Conservation (phyloP, 2,329 filamentous ascomycete genomes). For the Xylariaceae sp. region DNA sequence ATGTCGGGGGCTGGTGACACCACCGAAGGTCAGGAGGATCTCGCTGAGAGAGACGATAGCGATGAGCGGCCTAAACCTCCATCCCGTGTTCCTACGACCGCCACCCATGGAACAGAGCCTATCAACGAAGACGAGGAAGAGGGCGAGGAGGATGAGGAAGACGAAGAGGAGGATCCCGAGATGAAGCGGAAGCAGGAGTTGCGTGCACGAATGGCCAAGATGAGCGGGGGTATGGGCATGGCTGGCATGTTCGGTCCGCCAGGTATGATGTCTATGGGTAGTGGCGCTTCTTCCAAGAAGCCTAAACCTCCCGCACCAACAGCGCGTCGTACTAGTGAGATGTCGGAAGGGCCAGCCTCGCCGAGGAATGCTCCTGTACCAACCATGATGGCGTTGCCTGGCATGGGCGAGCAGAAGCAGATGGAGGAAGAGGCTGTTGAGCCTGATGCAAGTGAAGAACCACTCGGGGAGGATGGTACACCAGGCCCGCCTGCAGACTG, state of each 20-base stretch:
- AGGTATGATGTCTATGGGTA: slow-evolving; percentile 54
- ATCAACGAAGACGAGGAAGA: slow-evolving; percentile 49
- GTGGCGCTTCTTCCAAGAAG: slow-evolving; percentile 44
- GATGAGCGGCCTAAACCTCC: slow-evolving; percentile 48
- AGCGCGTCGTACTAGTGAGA: slow-evolving; percentile 36
- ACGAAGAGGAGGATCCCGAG: slow-evolving; percentile 84
- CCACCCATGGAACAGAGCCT: slow-evolving; percentile 26
- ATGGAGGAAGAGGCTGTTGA: slow-evolving; percentile 33
- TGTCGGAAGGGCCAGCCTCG: slow-evolving; percentile 33
- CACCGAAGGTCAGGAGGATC: slow-evolving; percentile 52
- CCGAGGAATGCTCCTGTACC: slow-evolving; percentile 48
- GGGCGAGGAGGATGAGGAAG: slow-evolving; percentile 64
- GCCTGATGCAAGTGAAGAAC: slow-evolving; percentile 42
- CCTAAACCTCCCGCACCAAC: slow-evolving; percentile 39
- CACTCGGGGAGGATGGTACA: slow-evolving; percentile 26
- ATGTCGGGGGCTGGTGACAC: slow-evolving; percentile 58
- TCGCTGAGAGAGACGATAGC: slow-evolving; percentile 66
- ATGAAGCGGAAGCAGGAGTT: slow-evolving; percentile 78
- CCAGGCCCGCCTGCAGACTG: slow-evolving; percentile 17
- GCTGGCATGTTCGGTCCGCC: slow-evolving; percentile 81
- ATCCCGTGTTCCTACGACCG: slow-evolving; percentile 32
- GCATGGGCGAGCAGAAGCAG: slow-evolving; percentile 55
- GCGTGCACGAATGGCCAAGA: slow-evolving; percentile 92
- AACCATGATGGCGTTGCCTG: slow-evolving; percentile 60
- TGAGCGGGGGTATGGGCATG: slow-evolving; percentile 88